Conservation (phyloP, 1,139 yeast species). For the Geotrichum candidum region DNA sequence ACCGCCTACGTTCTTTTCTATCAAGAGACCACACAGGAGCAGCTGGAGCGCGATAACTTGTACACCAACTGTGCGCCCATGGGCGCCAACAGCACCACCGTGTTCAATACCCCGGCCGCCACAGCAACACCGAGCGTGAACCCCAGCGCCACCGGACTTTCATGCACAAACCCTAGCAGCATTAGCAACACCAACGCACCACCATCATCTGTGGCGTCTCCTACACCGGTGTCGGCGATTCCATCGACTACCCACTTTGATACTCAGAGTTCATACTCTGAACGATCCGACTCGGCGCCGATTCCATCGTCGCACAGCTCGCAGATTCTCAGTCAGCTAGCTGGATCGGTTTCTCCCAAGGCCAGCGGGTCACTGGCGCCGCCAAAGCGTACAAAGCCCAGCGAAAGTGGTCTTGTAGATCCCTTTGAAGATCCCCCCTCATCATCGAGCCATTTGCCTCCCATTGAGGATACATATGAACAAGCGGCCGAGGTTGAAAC, state of each 20-base stretch:
- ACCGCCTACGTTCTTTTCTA: constrained; percentile 89
- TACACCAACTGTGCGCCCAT: constrained; percentile 11
- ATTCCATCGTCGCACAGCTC: not conserved
- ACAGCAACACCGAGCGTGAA: not conserved
- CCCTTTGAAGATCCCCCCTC: not conserved
- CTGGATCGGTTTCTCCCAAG: not conserved
- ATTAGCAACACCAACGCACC: not conserved
- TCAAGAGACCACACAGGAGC: constrained; percentile 34
- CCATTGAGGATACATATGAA: not conserved
- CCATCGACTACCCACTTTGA: not conserved
- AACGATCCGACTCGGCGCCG: not conserved
- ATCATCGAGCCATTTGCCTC: not conserved
- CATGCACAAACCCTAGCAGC: not conserved
- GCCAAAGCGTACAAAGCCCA: not conserved
- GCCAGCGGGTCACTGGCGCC: not conserved
- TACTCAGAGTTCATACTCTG: not conserved
- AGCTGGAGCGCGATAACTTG: constrained; percentile 13
- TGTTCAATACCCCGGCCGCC: not conserved
- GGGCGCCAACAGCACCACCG: not conserved
- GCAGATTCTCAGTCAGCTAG: not conserved
- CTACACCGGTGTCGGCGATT: not conserved
- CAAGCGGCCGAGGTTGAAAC: not conserved
- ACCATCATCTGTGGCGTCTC: not conserved
- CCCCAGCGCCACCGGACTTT: constrained; percentile 4
- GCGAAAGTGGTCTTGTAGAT: not conserved